Evolutionary conservation across 306 rosid genomes (phyloP), one percentile per base, ranked within the genome.

Genomic region (Quercus alba): DNA sequence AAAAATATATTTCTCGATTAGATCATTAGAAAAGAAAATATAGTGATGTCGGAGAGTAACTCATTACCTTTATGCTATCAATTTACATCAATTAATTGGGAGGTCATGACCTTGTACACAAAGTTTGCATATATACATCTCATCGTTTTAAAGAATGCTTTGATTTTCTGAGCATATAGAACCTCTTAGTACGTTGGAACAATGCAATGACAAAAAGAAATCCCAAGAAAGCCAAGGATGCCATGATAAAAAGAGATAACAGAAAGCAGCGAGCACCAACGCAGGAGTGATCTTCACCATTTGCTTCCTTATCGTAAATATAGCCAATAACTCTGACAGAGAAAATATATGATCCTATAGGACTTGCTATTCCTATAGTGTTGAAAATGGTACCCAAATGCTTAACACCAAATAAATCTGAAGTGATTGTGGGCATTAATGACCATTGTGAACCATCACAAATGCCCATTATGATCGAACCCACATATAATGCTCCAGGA

Each of bases 361-460:
- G 99, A 59, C 93, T 88, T 20, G 98, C 91, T 63, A 89, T 90
- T 76, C 94, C 89, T 59, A 95, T 88, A 41, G 98, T 67, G 83
- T 95, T 93, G 89, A 90, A 93, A 80, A 93, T 95, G 26, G 99
- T 93, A 13, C 98, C 98, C 93, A 95, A 84, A 66, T 95, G 97
- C 83, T 62, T 80, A 2, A 93, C 85, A 21, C 99, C 97, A 85
- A 91, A 95, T 46, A 95, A 84, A 73, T 95, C 99, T 17, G 93
- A 88, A 70, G 94, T 89, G 79, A 95, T 88, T 61, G 94, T 89
- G 57, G 98, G 99, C 99, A 94, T 93, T 59, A 94, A 84, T n/a
- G 94, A 91, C 99, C 97, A 94, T 49, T 94, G 83, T 70, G 99
- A 88, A 61, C 99, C 99, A 77, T 93, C 91, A 76, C 93, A 86